Base-by-base conservation (phyloP, 176 grass and related monocot species). In the Lolium multiflorum region DNA sequence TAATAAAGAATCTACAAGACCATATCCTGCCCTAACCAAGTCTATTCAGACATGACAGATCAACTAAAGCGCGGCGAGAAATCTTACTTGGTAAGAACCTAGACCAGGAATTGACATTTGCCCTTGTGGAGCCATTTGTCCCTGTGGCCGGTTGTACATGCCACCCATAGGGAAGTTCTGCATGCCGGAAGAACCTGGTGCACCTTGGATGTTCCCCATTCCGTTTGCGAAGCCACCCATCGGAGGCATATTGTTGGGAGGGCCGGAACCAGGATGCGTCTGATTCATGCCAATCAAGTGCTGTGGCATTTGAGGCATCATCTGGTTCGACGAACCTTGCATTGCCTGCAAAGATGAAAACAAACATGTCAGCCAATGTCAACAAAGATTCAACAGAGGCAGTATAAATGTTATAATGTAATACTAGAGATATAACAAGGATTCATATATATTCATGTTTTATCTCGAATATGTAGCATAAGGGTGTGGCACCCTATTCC, bases 51-150 rank as follows among this genome's bases (percentile, higher is more conserved):
- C 20, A 46, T n/a, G 26, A 51, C 5, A 89, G 48, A 83, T 57
- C 25, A 11, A 56, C 63, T 0, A 41, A 61, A 18, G 43, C 16
- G 50, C 10, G 26, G 1, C n/a, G 4, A 1, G 10, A 7, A 50
- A 12, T 48, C 78, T 60, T 83, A 98, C 96, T 84, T 94, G 96
- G 69, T 91, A 96, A 47, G 90, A 90, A 76, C 88, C 89, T 62
- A 98, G 61, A 76, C 96, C 96, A 35, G 96, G 96, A 79, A 98
- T 94, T 13, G 77, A 63, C 88, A 98, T 92, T 81, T 94, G 95
- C 63, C 83, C 86, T 77, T 92, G 95, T 39, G 88, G 81, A 16
- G 65, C 60, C 89, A 97, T 92, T 89, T 98, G 93, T 79, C 88
- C 88, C 28, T 94, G 96, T 67, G 93, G 90, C 2, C 88, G 88